These are phyloP conservation scores for Fusarium sp. DNA, from an alignment of 2,329 filamentous ascomycete species.

Conservation along the genomic window DNA sequence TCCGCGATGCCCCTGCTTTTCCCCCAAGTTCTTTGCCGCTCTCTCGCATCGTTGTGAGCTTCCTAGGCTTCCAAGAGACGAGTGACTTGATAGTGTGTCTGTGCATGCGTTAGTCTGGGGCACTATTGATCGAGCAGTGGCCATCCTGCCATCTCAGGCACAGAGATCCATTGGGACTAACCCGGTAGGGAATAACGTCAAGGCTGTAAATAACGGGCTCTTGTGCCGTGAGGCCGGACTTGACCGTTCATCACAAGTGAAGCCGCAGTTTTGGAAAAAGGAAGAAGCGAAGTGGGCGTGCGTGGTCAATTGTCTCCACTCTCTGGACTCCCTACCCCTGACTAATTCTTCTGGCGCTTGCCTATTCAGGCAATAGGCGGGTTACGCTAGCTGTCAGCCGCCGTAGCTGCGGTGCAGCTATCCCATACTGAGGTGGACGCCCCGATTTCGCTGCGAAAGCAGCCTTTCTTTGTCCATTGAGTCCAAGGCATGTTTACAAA, in stretches of 20 bases:
- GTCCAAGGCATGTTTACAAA: background rate
- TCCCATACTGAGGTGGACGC: conserved; percentile 8
- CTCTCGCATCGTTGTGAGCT: conserved; percentile 11
- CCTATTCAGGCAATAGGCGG: conserved; percentile 1
- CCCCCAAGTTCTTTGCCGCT: conserved; percentile 7
- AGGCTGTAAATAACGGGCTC: conserved; percentile 13
- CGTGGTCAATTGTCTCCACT: background rate
- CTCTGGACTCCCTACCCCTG: conserved; percentile 21
- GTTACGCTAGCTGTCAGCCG: conserved; percentile 14
- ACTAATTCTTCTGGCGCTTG: conserved; percentile 14
- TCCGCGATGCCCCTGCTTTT: conserved; percentile 10
- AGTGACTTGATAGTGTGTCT: conserved; percentile 30
- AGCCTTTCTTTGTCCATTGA: background rate
- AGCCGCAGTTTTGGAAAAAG: conserved; percentile 5
- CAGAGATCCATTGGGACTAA: conserved; percentile 17
- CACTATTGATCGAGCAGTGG: conserved; percentile 31
- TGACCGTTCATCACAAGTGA: conserved; percentile 12
- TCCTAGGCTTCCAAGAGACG: conserved; percentile 1
- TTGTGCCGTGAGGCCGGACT: conserved; percentile 28
- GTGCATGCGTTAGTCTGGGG: conserved; percentile 25
- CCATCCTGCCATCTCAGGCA: background rate
- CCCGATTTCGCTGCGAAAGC: background rate
- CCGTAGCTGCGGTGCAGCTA: conserved; percentile 25
- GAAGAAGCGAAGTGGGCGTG: conserved; percentile 22
- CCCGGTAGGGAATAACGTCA: conserved; percentile 1